Conservation (phyloP, 2,329 filamentous ascomycete species). For the Plectosphaerella cucumerina region DNA sequence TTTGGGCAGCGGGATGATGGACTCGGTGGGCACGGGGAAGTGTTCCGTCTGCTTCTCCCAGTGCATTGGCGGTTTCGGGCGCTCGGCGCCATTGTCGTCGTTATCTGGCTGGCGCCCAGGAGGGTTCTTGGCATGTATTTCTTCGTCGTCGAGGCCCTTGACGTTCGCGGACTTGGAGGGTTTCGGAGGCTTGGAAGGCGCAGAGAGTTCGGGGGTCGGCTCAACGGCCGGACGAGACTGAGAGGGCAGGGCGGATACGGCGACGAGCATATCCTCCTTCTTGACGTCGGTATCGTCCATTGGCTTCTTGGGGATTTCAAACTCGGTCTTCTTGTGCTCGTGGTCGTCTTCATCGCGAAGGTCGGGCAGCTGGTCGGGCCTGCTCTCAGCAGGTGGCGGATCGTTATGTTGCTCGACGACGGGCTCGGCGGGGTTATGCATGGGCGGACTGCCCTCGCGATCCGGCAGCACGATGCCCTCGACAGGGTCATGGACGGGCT, state of each 20-base stretch:
- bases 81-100: conserved; percentile 4
- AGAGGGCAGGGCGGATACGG: neutral
- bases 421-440: no score
- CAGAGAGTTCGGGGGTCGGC: neutral
- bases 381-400: no score
- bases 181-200: neutral
- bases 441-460: no score
- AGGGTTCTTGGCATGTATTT: conserved; percentile 22
- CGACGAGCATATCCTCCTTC: neutral
- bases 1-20: conserved; percentile 72
- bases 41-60: conserved; percentile 73
- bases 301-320: no score
- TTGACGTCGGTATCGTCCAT: neutral
- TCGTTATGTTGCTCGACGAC: no score
- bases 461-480: no score
- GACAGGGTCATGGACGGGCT: no score
- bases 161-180: neutral
- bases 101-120: conserved; percentile 7
- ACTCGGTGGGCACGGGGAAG: conserved; percentile 69
- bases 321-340: conserved; percentile 21
- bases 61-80: conserved; percentile 40
- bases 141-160: neutral
- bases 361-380: no score
- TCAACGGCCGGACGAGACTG: neutral
- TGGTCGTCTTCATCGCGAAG: conserved; percentile 2